A percentile compares a stretch with the other conserved stretches of the same genome.
Conservation (phyloP, 495 filamentous ascomycete species). For the Terfezia claveryi region DNA sequence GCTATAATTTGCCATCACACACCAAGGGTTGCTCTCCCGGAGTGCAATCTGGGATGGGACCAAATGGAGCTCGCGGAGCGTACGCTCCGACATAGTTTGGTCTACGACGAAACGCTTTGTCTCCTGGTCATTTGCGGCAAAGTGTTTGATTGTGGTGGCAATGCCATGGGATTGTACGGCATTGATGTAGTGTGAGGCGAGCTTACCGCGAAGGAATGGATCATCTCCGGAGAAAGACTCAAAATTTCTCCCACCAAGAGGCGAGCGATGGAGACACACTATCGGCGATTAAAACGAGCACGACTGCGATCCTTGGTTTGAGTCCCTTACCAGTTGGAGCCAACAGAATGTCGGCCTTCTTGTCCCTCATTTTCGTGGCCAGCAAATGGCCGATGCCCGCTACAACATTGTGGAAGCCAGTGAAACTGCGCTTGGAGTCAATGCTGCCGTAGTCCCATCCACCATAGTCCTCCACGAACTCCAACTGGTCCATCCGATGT, state of each 20-base stretch:
- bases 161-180: conserved; percentile 52
- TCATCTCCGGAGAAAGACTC: conserved; percentile 55
- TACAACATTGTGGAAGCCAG: conserved; percentile 17
- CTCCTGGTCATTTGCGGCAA: conserved; percentile 65
- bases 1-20: conserved; percentile 60
- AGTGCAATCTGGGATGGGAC: conserved; percentile 52
- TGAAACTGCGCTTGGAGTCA: conserved; percentile 18
- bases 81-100: conserved; percentile 42
- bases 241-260: conserved; percentile 56
- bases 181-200: conserved; percentile 42
- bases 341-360: conserved; percentile 19
- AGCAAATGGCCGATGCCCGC: conserved; percentile 15
- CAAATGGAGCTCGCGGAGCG: conserved; percentile 56
- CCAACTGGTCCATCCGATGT: conserved; percentile 19
- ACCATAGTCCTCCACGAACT: conserved; percentile 19
- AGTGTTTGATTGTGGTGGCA: conserved; percentile 57
- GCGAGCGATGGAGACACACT: conserved; percentile 42
- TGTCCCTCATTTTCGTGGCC: conserved; percentile 17
- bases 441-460: conserved; percentile 17
- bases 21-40: conserved; percentile 38
- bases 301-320: background rate
- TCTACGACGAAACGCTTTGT: conserved; percentile 46
- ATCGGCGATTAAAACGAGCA: background rate
- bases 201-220: conserved; percentile 43
- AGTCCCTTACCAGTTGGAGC: conserved; percentile 13